Base-by-base conservation (phyloP, 2,329 filamentous ascomycete genomes). In the Fonsecaea pugnacius region DNA sequence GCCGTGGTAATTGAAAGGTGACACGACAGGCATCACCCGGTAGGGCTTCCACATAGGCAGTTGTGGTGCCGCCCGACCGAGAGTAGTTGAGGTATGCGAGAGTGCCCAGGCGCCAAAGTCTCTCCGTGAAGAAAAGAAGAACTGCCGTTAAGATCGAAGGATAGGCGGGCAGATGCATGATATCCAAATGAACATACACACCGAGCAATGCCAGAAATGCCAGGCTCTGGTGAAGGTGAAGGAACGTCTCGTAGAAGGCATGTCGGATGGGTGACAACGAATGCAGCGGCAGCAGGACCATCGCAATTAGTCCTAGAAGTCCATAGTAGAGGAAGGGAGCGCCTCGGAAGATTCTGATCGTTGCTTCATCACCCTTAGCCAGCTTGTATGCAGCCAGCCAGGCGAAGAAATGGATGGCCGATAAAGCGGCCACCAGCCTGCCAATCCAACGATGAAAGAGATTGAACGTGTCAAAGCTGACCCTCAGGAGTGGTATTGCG, bases 391-490 rank as follows among this genome's bases (percentile, higher is more conserved):
- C 95, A 71, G 90, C 84, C 21, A 87, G 81, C 93, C 94, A 99
- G 38, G 88, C 87, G 27, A 84, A 70, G 8, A 89, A 90, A 77
- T 96, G 92, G 8, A 89, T 80, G 56, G 92, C 71, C 16, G 85
- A 79, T 75, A 95, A 89, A 3, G 89, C 59, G n/a, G 91, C 85
- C 30, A 91, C 85, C 50, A 93, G 86, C 30, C 91, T 85, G 32
- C 91, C 91, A 67, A 91, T 85, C 91, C 91, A 96, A 69, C 91
- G 86, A 76, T 96, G 91, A 57, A 95, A 80, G 8, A 95, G 87
- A 75, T 98, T 98, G 83, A 96, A 98, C 0, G 93, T 96, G 77
- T 98, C 95, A 79, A 97, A 99, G 76, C 91, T 94, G 75, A 98
- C 89, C 71, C 89, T 87, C 63, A 98, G 84, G 36, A 96, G 77